phyloP scores from a whole-genome alignment of 345 rosid genomes.

The Melastoma malabathricum region DNA sequence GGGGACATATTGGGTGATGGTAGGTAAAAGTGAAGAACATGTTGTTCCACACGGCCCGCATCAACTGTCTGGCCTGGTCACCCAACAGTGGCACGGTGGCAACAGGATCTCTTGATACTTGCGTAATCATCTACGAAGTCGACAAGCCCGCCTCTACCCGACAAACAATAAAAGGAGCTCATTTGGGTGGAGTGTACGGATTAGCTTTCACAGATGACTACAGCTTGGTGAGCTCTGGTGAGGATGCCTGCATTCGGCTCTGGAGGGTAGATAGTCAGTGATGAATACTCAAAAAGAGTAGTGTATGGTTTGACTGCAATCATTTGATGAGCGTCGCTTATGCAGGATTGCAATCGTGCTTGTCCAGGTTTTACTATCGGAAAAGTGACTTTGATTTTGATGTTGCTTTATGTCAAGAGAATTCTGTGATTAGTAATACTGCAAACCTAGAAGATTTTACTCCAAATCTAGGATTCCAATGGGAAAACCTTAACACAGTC shows the following conservation, averaged over 20 bases:
- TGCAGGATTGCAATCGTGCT: no score
- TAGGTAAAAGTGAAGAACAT: slow-evolving; percentile 78
- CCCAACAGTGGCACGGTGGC: slow-evolving; percentile 62
- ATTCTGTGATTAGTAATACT: no score
- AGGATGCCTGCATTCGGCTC: slow-evolving; percentile 79
- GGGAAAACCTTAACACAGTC: no score
- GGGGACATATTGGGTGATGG: neutral
- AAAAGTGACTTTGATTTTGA: no score
- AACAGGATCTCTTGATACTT: slow-evolving; percentile 80
- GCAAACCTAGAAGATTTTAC: no score
- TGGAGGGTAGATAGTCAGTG: slow-evolving; percentile 39
- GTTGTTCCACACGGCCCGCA: slow-evolving; percentile 75
- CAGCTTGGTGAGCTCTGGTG: slow-evolving; percentile 72
- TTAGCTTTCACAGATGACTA: slow-evolving; percentile 53
- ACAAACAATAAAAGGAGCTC: slow-evolving; percentile 70
- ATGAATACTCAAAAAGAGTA: neutral
- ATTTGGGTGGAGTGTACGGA: slow-evolving; percentile 84
- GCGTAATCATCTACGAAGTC: slow-evolving; percentile 60
- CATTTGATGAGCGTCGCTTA: no score
- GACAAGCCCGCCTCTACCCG: slow-evolving; percentile 66
- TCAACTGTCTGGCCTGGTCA: slow-evolving; percentile 90
- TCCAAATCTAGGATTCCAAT: no score
- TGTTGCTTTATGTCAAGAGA: no score
- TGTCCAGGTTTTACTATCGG: no score
- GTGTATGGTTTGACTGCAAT: no score